Evolutionary conservation across 768 basidiomycete species (phyloP).

Genomic region (Mycena vitilis): DNA sequence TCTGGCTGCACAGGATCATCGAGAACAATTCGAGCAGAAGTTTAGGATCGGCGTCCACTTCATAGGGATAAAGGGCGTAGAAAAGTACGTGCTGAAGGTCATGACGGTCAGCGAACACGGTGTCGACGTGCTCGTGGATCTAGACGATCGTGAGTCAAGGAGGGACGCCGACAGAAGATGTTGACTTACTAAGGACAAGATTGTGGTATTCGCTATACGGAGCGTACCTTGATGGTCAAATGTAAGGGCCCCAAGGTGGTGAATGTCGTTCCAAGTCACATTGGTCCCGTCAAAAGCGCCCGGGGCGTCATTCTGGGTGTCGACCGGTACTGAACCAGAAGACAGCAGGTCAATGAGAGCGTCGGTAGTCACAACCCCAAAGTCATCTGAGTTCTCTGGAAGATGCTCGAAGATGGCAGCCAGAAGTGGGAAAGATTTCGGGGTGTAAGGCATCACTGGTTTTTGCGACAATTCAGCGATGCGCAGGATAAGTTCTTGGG

Average conservation of each 20-base stretch:
- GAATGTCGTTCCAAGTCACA: conserved; percentile 9
- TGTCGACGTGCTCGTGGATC: conserved; percentile 15
- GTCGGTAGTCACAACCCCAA: too few relatives aligned
- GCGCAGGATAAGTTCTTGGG: too few relatives aligned
- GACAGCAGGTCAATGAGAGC: too few relatives aligned
- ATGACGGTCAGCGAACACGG: not conserved
- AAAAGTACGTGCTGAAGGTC: not conserved
- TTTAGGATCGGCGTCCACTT: not conserved
- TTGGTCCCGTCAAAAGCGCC: conserved; percentile 2
- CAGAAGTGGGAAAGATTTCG: too few relatives aligned
- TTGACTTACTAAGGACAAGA: conserved; percentile 8
- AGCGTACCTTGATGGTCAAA: not conserved
- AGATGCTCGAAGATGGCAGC: too few relatives aligned
- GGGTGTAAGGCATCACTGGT: too few relatives aligned
- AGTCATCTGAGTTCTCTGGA: too few relatives aligned
- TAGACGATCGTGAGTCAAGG: not conserved
- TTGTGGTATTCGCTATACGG: conserved; percentile 10
- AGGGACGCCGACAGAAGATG: too few relatives aligned
- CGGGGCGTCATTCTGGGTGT: too few relatives aligned
- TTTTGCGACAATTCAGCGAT: too few relatives aligned
- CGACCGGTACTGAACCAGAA: too few relatives aligned
- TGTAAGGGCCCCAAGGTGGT: conserved; percentile 12
- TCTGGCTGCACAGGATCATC: conserved; percentile 8
- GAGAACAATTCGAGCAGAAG: not conserved
- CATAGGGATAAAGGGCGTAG: not conserved